These are phyloP conservation scores for Pontederia crassipes DNA, from an alignment of 176 grass and related monocot species.

Conservation along the genomic window DNA sequence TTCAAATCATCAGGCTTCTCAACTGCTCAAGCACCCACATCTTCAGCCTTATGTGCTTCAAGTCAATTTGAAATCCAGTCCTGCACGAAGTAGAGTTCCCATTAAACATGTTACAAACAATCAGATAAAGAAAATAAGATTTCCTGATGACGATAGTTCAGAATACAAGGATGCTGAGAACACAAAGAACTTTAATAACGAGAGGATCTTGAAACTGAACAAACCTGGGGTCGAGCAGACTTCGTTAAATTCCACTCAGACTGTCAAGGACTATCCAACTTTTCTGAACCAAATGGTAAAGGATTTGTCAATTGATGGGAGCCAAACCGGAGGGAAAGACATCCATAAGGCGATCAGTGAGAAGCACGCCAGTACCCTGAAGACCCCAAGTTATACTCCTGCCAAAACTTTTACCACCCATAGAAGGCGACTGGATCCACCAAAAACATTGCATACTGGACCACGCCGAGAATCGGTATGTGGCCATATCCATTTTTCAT, in stretches of 20 bases:
- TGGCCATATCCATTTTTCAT: not conserved
- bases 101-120: slow-evolving; percentile 34
- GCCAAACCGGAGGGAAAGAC: slow-evolving; percentile 43
- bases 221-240: slow-evolving; percentile 46
- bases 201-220: slow-evolving; percentile 52
- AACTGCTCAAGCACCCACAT: slow-evolving; percentile 74
- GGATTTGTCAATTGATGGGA: slow-evolving; percentile 53
- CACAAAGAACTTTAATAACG: slow-evolving; percentile 53
- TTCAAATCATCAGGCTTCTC: slow-evolving; percentile 52
- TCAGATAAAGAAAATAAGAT: slow-evolving; percentile 68
- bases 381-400: slow-evolving; percentile 51
- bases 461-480: slow-evolving; percentile 45
- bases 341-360: slow-evolving; percentile 41
- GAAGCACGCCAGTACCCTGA: slow-evolving; percentile 39
- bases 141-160: slow-evolving; percentile 35
- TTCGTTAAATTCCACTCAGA: slow-evolving; percentile 52
- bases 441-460: slow-evolving; percentile 48
- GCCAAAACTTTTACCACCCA: slow-evolving; percentile 37
- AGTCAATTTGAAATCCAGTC: slow-evolving; percentile 83
- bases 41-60: slow-evolving; percentile 85
- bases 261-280: slow-evolving; percentile 56
- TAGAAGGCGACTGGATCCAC: slow-evolving; percentile 38
- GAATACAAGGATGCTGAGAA: slow-evolving; percentile 37
- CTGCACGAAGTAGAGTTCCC: slow-evolving; percentile 35
- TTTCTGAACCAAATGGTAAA: slow-evolving; percentile 35